These are phyloP conservation scores for Solanum tacnaense DNA, from an alignment of 257 asterid species.

Conservation along the genomic window DNA sequence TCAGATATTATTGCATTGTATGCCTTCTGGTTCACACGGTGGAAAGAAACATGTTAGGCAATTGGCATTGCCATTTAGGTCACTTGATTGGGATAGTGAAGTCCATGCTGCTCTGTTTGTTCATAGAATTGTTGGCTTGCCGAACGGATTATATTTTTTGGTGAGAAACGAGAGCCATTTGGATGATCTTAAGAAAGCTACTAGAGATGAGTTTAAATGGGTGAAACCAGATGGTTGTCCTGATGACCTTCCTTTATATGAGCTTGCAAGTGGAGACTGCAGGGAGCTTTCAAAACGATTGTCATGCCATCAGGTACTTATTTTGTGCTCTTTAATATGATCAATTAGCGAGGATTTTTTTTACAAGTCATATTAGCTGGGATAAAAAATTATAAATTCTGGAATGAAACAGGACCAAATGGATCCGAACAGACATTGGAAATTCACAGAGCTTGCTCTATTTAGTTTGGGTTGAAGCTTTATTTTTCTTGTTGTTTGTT, in stretches of 20 bases:
- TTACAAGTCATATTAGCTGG: not conserved
- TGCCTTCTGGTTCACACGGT: slow-evolving; percentile 52
- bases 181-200: slow-evolving; percentile 41
- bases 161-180: slow-evolving; percentile 75
- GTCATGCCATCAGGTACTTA: slow-evolving; percentile 75
- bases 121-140: slow-evolving; percentile 76
- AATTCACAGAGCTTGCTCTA: not conserved
- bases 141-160: slow-evolving; percentile 66
- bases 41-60: slow-evolving; percentile 49
- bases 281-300: slow-evolving; percentile 57
- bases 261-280: slow-evolving; percentile 49
- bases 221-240: slow-evolving; percentile 81
- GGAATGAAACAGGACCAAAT: not conserved
- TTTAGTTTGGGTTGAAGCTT: not conserved
- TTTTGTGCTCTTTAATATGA: not conserved
- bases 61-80: slow-evolving; percentile 63
- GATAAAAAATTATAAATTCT: not conserved
- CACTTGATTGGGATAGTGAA: slow-evolving; percentile 67
- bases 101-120: slow-evolving; percentile 81
- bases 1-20: slow-evolving; percentile 74
- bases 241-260: slow-evolving; percentile 65
- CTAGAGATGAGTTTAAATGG: slow-evolving; percentile 74
- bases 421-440: not conserved
- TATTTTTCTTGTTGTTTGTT: not conserved
- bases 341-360: not conserved